Evolutionary conservation across 2,329 filamentous ascomycete genomes (phyloP), one percentile per base, ranked within the genome.

Genomic region (Aotearoamyces nothofagi): DNA sequence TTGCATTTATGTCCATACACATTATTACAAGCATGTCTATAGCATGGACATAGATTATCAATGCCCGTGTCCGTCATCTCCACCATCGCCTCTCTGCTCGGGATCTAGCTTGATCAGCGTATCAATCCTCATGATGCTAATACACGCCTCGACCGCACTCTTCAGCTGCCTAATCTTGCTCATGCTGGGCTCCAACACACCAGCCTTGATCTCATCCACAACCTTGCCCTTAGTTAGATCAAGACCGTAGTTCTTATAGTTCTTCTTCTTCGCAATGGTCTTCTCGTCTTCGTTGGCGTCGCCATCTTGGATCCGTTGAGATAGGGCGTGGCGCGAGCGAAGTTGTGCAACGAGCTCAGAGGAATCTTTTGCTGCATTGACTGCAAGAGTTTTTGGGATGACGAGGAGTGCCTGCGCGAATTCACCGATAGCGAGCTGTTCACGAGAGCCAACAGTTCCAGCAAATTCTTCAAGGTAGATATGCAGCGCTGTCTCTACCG

Each of bases 391-490:
- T 63, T 93, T 94, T 51, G 90, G 90, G 35, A 98, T 90, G 38
- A 87, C 65, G 31, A 98, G 80, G 25, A 98, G 79, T 15, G 90
- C 77, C 53, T 93, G 83, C 6, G 90, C 90, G 47, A 98, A 98
- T 56, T 94, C 87, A 51, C 82, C 90, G 50, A 98, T 96, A 39
- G 90, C 90, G 30, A 98, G 75, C 62, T 98, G 90, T 59, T 98
- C 90, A 45, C 90, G 77, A 31, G 87, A 96, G 41, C 87, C 84
- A 37, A 98, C 87, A 20, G 90, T 96, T 45, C 90, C 87, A 30
- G 90, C 90, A 56, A 92, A 98, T 58, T 98, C 90, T 61, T 98
- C 90, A 17, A 98, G 71, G 60, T 96, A 98, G 52, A 98, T 98
- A 62, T 96, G 90, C 40, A 98, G 70, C 27, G 90, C 90, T n/a